phyloP scores from a whole-genome alignment of 78 protist genomes.

The Bodo saltans region DNA sequence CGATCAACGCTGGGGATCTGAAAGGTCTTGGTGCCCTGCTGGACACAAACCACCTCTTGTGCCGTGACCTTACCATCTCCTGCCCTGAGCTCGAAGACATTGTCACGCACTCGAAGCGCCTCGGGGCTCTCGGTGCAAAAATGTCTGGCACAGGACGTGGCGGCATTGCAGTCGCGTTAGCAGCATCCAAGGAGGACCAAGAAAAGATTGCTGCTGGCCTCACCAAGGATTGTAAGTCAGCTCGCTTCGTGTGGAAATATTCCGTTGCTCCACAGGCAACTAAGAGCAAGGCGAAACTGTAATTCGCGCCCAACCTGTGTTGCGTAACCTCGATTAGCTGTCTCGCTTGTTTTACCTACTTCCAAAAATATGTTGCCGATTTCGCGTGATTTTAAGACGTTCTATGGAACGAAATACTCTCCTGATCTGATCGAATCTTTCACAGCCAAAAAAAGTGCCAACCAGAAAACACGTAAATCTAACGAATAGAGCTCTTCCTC shows the following conservation, averaged over 20 bases:
- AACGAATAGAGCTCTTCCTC: too few species aligned
- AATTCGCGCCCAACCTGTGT: too few species aligned
- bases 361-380: too few species aligned
- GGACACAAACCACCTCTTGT: conserved; percentile 24
- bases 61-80: conserved; percentile 1
- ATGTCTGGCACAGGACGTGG: conserved; percentile 47
- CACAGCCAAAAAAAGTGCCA: too few species aligned
- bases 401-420: too few species aligned
- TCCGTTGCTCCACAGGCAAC: too few species aligned
- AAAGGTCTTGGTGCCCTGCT: conserved; percentile 12
- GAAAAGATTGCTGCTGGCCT: neutral
- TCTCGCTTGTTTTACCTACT: too few species aligned
- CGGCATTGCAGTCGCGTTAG: conserved; percentile 26
- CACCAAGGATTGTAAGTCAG: neutral
- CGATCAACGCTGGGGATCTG: conserved; percentile 27
- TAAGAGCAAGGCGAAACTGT: too few species aligned
- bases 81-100: neutral
- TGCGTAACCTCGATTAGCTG: too few species aligned
- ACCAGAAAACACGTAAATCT: too few species aligned
- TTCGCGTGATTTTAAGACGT: too few species aligned
- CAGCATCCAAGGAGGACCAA: neutral
- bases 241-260: conserved; percentile 20
- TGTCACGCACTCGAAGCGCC: neutral
- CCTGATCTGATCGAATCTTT: too few species aligned
- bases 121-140: conserved; percentile 48